Base-by-base conservation (phyloP, 2,329 filamentous ascomycete species). In the Leptographium procerum region DNA sequence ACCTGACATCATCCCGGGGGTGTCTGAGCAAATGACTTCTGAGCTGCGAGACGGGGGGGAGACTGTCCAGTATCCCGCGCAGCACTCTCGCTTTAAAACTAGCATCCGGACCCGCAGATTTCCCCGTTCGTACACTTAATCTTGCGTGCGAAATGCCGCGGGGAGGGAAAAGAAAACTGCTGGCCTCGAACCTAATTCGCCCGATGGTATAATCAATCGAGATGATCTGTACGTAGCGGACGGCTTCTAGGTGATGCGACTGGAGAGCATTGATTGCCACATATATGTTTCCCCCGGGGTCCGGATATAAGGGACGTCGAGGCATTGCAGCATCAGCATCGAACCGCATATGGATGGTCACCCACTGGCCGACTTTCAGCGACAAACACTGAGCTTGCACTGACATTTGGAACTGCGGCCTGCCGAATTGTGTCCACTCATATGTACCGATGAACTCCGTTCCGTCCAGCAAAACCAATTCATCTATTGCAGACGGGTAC, bases 31-130 rank as follows among this genome's bases (percentile, higher is more conserved):
- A 66, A 63, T 77, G 79, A 0, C 67, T 52, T 63, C 72, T 74
- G 77, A 91, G 84, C 0, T 81, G 73, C 14, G 72, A 65, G 4
- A 91, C 78, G 1, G 78, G 71, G 0, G 88, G 88, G 3, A 90
- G 72, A 1, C 79, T 75, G 14, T 82, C 74, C 0, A 89, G 70
- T 24, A 80, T 63, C 10, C 84, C 66, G 4, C 71, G 67, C 57
- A 82, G 73, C 14, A 84, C 78, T 1, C 72, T 71, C 4, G 75
- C 70, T 65, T 85, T 86, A 3, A 3, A 51, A 9, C 8, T 87
- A 83, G 52, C 88, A 7, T 2, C 36, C 2, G 34, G 34, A n/a
- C n/a, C n/a, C n/a, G n/a, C n/a, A n/a, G n/a, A n/a, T n/a, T n/a
- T n/a, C n/a, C n/a, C n/a, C n/a, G n/a, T n/a, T n/a, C n/a, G 36